phyloP scores from a whole-genome alignment of 768 basidiomycete genomes.

The Cyclocybe cylindracea region DNA sequence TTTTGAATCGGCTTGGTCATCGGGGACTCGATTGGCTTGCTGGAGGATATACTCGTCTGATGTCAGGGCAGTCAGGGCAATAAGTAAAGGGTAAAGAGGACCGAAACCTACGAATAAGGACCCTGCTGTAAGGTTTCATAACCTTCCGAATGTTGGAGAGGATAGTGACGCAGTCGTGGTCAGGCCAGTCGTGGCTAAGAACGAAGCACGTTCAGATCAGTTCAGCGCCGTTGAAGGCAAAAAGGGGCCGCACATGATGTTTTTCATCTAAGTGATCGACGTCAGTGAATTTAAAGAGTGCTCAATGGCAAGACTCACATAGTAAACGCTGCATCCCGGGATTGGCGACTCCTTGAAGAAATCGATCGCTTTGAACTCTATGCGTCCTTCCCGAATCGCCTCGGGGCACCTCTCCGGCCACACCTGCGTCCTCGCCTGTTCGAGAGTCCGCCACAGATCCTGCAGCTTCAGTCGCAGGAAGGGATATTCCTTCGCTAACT shows the following conservation, averaged over 20 bases:
- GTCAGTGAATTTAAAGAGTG: not conserved
- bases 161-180: constrained; percentile 34
- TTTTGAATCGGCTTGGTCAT: constrained; percentile 8
- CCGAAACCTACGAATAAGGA: constrained; percentile 36
- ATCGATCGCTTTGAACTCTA: constrained; percentile 38
- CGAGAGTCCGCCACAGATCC: constrained; percentile 31
- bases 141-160: constrained; percentile 33
- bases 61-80: not conserved
- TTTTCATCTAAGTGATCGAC: constrained; percentile 25
- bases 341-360: constrained; percentile 40
- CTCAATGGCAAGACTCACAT: constrained; percentile 26
- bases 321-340: constrained; percentile 38
- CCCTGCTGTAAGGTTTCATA: constrained; percentile 32
- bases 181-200: constrained; percentile 44
- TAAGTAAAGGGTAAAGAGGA: constrained; percentile 11
- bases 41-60: constrained; percentile 38
- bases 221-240: not conserved
- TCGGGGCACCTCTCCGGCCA: constrained; percentile 35
- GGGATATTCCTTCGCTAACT: constrained; percentile 32
- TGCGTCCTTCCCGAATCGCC: constrained; percentile 32
- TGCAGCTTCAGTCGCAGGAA: constrained; percentile 37
- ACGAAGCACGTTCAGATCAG: not conserved
- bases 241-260: constrained; percentile 31
- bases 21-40: constrained; percentile 17
- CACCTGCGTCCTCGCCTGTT: constrained; percentile 28